Evolutionary conservation across 768 basidiomycete species (phyloP), one percentile per base, ranked within the genome.

Genomic region (Tylopilus cervinicoccineus): DNA sequence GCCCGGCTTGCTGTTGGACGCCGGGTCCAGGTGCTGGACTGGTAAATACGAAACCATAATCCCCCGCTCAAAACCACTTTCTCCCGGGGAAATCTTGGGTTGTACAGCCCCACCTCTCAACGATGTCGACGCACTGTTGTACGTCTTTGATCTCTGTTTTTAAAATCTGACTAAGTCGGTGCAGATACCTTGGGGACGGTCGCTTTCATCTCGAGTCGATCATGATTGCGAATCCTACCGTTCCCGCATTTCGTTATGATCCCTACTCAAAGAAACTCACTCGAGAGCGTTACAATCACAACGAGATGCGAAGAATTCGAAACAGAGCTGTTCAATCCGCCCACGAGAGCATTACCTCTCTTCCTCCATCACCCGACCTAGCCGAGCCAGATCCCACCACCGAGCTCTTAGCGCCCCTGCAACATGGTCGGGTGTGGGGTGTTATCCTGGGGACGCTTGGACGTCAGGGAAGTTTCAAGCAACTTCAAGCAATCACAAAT

Each of bases 201-300:
- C 86, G 96, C 10, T 99, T 99, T 73, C 96, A 98, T 64, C 78
- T 98, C 16, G 96, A 99, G 68, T 89, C 92, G 13, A 93, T 97
- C 65, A 99, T 99, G 96, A 96, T 99, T 50, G 93, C 93, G n/a
- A 99, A 99, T 65, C 96, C 96, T 0, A 68, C 78, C 26, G 77
- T 98, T 16, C 93, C 96, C 11, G 94, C 96, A 0, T 99, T 96
- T 71, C 83, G 96, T 19, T 99, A 98, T 68, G 96, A 98, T 62
- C 96, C 96, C 4, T 99, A 98, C 67, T 91, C 93, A 19, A 99
- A 99, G 68, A 96, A 93, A 62, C 76, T 99, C 43, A 97, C 96
- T 2, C 73, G 92, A 49, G 96, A 99, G 63, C 77, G 83, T 4
- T 99, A 98, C 56, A 79, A 92, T 57, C 93, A 98, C 60, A 66